Evolutionary conservation across 1,284 basidiomycete species (phyloP).

Genomic region (Ganoderma lucidum): DNA sequence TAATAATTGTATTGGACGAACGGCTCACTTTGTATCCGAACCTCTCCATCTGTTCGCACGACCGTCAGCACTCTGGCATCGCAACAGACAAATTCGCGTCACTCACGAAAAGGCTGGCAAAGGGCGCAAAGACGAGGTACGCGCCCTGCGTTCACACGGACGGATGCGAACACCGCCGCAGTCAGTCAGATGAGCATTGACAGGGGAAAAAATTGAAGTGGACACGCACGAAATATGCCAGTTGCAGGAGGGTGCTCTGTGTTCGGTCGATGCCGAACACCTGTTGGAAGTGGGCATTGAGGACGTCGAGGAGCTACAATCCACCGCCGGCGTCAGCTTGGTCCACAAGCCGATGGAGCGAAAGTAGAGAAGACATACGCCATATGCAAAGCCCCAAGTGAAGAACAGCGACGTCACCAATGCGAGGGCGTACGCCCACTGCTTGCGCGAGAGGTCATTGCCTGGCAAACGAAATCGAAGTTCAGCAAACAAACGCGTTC

Average conservation of each 20-base stretch:
- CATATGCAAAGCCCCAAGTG: conserved; percentile 83
- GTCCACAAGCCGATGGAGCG: background rate
- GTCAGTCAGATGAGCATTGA: background rate
- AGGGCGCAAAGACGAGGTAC: conserved; percentile 70
- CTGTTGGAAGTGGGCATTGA: conserved; percentile 83
- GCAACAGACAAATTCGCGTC: background rate
- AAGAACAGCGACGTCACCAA: conserved; percentile 86
- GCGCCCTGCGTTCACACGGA: conserved; percentile 54
- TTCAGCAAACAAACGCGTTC: background rate
- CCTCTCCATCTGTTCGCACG: conserved; percentile 55
- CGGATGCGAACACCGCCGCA: background rate
- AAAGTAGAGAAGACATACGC: conserved; percentile 50
- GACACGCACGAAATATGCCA: conserved; percentile 77
- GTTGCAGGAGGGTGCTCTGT: conserved; percentile 85
- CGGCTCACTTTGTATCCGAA: conserved; percentile 64
- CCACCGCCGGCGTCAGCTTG: conserved; percentile 27
- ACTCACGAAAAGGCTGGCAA: conserved; percentile 63
- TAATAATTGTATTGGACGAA: conserved; percentile 10
- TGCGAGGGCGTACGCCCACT: conserved; percentile 68
- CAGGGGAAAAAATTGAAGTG: background rate
- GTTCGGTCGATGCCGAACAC: conserved; percentile 78
- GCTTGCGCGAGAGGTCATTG: conserved; percentile 52
- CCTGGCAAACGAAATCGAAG: conserved; percentile 41
- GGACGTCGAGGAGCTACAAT: conserved; percentile 78
- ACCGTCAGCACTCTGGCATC: conserved; percentile 13